These are phyloP conservation scores for Aspergillus uvarum DNA, from an alignment of 2,329 filamentous ascomycete species.

Conservation along the genomic window DNA sequence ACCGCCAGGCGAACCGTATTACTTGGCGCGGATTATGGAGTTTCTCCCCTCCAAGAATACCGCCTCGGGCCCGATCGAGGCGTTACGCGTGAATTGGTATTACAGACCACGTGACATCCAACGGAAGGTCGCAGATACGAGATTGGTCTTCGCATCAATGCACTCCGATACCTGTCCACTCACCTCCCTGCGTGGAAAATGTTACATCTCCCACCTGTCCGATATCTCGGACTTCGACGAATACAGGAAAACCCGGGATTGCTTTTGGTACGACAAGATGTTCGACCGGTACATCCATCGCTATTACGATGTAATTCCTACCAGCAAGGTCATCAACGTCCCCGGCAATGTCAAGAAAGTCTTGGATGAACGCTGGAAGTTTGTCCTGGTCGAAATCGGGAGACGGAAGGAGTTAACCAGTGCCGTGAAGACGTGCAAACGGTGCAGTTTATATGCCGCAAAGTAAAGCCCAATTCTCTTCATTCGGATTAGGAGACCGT, in stretches of 20 bases:
- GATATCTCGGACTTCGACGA: slow-evolving; percentile 81
- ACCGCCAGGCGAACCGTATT: slow-evolving; percentile 96
- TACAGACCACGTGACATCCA: slow-evolving; percentile 95
- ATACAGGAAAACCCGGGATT: slow-evolving; percentile 80
- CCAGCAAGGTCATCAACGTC: slow-evolving; percentile 89
- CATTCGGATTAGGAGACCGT: not conserved
- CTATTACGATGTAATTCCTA: slow-evolving; percentile 95
- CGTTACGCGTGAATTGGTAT: slow-evolving; percentile 95
- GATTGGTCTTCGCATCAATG: slow-evolving; percentile 94
- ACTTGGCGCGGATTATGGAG: slow-evolving; percentile 97
- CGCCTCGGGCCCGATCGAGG: slow-evolving; percentile 71
- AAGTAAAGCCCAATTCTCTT: slow-evolving; percentile 57
- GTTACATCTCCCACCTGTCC: slow-evolving; percentile 81
- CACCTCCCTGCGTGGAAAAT: slow-evolving; percentile 89
- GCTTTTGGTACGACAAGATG: slow-evolving; percentile 95
- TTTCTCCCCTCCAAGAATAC: slow-evolving; percentile 83
- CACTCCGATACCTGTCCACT: slow-evolving; percentile 95
- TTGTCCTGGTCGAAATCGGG: slow-evolving; percentile 88
- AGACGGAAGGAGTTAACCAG: slow-evolving; percentile 94
- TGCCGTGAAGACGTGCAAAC: slow-evolving; percentile 93
- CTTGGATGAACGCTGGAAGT: slow-evolving; percentile 94
- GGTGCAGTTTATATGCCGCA: slow-evolving; percentile 86
- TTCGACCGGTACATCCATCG: slow-evolving; percentile 98
- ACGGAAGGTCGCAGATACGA: slow-evolving; percentile 85
- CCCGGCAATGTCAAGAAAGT: slow-evolving; percentile 93